Evolutionary conservation across 805 yeast species (phyloP), one percentile per base, ranked within the genome.

Genomic region (Spathaspora girioi): DNA sequence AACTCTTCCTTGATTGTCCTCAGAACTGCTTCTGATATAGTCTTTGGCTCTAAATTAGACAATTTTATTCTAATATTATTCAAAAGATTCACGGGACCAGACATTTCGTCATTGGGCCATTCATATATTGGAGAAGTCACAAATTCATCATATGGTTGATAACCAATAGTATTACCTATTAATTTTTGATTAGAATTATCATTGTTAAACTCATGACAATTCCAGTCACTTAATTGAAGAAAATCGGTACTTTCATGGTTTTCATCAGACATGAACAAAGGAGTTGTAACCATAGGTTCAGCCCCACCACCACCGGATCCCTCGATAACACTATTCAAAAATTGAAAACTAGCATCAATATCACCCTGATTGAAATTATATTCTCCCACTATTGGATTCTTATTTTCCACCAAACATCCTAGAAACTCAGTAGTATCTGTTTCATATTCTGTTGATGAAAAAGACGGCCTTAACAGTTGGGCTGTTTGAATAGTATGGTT

Each of bases 1-100:
- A 53, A 58, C 50, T 58, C 60, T 18, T 53, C 50, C 5, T 45
- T n/a, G n/a, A 57, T 50, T 4, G 59, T 57, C 41, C 41, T 23
- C 5, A 45, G 12, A 2, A 58, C 59, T 2, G 47, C 42, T 2
- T 46, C 43, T 26, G 55, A 54, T 11, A 49, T 43, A 15, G 48
- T 42, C 15, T 45, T 45, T 8, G 54, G 54, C n/a, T 51, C 52
- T 15, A 51, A 32, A 23, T 51, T 50, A 15, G 51, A 19, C 14
- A 45, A 20, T 10, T 38, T 19, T 4, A 51, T 41, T 38, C 43
- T 42, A 38, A 51, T 48, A 32, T 46, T 48, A 15, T 51, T 48
- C 6, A 47, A 35, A 12, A 47, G 43, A 26, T 44, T 47, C 8
- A 50, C 42, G 5, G 48, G 46, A 19, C 52, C 49, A n/a, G 43